These are phyloP conservation scores for Jackrogersella minutella DNA, from an alignment of 495 filamentous ascomycete species.

Conservation along the genomic window DNA sequence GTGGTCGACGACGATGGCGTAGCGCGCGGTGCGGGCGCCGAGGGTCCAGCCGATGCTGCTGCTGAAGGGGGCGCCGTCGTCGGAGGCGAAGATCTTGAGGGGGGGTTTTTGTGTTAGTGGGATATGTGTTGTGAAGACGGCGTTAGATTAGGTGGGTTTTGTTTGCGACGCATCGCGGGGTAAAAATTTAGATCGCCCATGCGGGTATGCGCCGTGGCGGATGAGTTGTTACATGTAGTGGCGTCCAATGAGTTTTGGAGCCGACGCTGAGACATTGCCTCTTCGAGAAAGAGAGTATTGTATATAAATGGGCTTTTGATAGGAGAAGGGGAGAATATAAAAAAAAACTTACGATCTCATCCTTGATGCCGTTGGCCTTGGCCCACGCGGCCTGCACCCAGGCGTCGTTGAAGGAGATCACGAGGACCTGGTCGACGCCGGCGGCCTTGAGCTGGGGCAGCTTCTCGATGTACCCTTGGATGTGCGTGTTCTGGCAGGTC, in stretches of 20 bases:
- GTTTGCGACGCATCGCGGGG: neutral
- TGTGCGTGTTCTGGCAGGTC: conserved; percentile 85
- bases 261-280: neutral
- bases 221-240: neutral
- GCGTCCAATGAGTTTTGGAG: conserved; percentile 20
- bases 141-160: neutral
- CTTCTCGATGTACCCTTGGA: conserved; percentile 85
- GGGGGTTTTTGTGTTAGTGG: neutral
- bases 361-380: conserved; percentile 87
- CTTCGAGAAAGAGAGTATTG: neutral
- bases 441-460: conserved; percentile 75
- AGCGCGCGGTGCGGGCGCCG: conserved; percentile 77
- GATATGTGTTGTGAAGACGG: neutral
- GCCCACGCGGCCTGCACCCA: conserved; percentile 96
- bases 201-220: neutral
- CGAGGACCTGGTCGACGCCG: conserved; percentile 85
- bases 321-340: neutral
- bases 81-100: conserved; percentile 81
- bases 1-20: conserved; percentile 87
- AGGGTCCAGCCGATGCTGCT: conserved; percentile 83
- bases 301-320: neutral
- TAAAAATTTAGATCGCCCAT: neutral
- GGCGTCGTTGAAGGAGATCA: conserved; percentile 89
- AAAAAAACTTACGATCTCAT: conserved; percentile 72
- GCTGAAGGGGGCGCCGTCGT: conserved; percentile 79